A percentile compares a stretch with the other conserved stretches of the same genome.
Evolutionary conservation across 2,329 filamentous ascomycete genomes (phyloP).

Genomic region (Akanthomyces uredinophilus): DNA sequence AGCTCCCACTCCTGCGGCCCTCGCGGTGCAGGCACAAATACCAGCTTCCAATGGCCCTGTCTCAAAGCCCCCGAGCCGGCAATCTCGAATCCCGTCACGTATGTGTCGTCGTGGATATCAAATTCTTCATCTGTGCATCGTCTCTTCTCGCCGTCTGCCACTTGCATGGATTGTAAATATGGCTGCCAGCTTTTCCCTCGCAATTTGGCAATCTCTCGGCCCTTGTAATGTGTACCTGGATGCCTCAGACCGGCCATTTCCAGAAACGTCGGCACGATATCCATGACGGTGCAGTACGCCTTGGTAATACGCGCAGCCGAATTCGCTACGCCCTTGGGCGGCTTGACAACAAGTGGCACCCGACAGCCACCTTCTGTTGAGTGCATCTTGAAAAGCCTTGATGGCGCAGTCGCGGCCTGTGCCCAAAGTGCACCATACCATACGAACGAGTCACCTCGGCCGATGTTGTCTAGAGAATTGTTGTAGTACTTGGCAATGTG

Average conservation of each 20-base stretch:
- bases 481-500: conserved; percentile 49
- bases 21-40: conserved; percentile 24
- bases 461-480: conserved; percentile 43
- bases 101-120: conserved; percentile 31
- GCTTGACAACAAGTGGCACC: conserved; percentile 43
- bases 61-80: conserved; percentile 30
- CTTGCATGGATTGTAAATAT: background rate
- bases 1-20: conserved; percentile 26
- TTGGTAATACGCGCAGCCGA: background rate
- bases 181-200: conserved; percentile 32
- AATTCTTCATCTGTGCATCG: conserved; percentile 5
- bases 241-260: conserved; percentile 41
- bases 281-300: conserved; percentile 38
- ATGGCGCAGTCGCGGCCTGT: conserved; percentile 34
- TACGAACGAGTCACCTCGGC: conserved; percentile 50
- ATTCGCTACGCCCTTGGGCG: background rate
- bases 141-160: background rate
- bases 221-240: conserved; percentile 27
- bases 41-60: conserved; percentile 31
- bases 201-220: conserved; percentile 44
- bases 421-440: conserved; percentile 55
- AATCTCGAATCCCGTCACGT: conserved; percentile 25
- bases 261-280: conserved; percentile 35
- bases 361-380: conserved; percentile 46
- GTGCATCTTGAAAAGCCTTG: conserved; percentile 34